Percentiles rank a stretch among this genome's conserved stretches.
These are phyloP conservation scores for Ophioceras dolichostomum DNA, from an alignment of 2,329 filamentous ascomycete genomes.

Conservation along the genomic window DNA sequence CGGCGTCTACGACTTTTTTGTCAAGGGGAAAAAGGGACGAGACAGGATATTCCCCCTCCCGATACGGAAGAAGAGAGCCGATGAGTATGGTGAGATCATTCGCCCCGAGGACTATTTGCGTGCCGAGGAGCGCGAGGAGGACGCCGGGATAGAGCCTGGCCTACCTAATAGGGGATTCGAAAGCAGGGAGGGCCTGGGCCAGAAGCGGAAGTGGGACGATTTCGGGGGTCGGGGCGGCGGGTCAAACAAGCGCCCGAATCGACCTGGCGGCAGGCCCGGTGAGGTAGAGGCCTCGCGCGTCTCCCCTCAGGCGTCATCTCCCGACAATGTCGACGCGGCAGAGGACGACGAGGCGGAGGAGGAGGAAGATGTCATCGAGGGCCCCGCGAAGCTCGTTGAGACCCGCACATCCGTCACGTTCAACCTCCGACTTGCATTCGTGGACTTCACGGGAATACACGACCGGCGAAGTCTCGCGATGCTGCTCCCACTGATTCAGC, in stretches of 20 bases:
- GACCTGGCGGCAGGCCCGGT: conserved; percentile 22
- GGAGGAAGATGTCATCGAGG: conserved; percentile 35
- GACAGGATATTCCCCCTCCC: conserved; percentile 88
- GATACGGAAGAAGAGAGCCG: conserved; percentile 63
- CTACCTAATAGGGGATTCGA: conserved; percentile 34
- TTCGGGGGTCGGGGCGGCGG: conserved; percentile 23
- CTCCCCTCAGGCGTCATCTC: neutral
- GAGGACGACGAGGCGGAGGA: too few species aligned
- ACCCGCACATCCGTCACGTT: conserved; percentile 51
- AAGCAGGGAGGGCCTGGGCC: conserved; percentile 65
- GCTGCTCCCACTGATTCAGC: conserved; percentile 86
- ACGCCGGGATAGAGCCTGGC: conserved; percentile 39
- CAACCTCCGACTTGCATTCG: conserved; percentile 67
- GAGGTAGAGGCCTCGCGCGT: neutral
- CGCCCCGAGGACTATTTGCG: conserved; percentile 87
- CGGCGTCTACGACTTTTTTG: conserved; percentile 86
- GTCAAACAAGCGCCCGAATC: conserved; percentile 50
- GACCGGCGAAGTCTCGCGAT: conserved; percentile 91
- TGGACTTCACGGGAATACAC: conserved; percentile 87
- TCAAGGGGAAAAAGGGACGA: conserved; percentile 79
- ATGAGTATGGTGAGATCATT: conserved; percentile 92
- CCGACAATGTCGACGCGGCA: conserved; percentile 44
- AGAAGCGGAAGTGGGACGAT: conserved; percentile 92
- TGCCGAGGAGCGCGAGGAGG: conserved; percentile 76
- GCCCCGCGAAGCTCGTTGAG: conserved; percentile 66